These are phyloP conservation scores for Talaromyces sp. DNA, from an alignment of 2,329 filamentous ascomycete genomes.

Conservation along the genomic window DNA sequence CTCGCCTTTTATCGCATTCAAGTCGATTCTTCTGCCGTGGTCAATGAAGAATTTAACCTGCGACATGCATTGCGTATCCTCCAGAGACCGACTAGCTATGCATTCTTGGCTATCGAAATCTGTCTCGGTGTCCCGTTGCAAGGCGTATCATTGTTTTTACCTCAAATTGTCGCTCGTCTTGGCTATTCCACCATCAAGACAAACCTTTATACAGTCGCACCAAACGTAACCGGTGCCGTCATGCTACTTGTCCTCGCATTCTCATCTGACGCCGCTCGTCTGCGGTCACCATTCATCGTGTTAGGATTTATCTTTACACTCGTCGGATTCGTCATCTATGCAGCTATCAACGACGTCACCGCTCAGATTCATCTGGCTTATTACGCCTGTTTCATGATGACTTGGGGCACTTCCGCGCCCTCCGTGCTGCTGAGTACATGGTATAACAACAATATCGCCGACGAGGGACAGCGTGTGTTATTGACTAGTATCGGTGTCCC, in stretches of 20 bases:
- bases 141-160: slow-evolving; percentile 56
- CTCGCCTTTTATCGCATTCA: slow-evolving; percentile 72
- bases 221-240: slow-evolving; percentile 69
- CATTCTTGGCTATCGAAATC: slow-evolving; percentile 56
- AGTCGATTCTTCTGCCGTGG: slow-evolving; percentile 66
- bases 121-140: slow-evolving; percentile 60
- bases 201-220: slow-evolving; percentile 72
- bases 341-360: slow-evolving; percentile 62
- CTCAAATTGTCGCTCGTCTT: slow-evolving; percentile 50
- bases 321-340: slow-evolving; percentile 74
- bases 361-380: slow-evolving; percentile 64
- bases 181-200: slow-evolving; percentile 24
- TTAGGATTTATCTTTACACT: slow-evolving; percentile 72
- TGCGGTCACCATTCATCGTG: slow-evolving; percentile 71
- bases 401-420: slow-evolving; percentile 72
- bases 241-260: slow-evolving; percentile 73
- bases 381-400: slow-evolving; percentile 78
- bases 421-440: slow-evolving; percentile 64
- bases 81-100: slow-evolving; percentile 53
- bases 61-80: slow-evolving; percentile 53
- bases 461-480: slow-evolving; percentile 68
- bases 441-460: slow-evolving; percentile 81
- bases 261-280: slow-evolving; percentile 61
- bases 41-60: slow-evolving; percentile 55
- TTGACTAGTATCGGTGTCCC: slow-evolving; percentile 71